Conservation (phyloP, 1,284 basidiomycete species). For the Leccinum colubrinum region DNA sequence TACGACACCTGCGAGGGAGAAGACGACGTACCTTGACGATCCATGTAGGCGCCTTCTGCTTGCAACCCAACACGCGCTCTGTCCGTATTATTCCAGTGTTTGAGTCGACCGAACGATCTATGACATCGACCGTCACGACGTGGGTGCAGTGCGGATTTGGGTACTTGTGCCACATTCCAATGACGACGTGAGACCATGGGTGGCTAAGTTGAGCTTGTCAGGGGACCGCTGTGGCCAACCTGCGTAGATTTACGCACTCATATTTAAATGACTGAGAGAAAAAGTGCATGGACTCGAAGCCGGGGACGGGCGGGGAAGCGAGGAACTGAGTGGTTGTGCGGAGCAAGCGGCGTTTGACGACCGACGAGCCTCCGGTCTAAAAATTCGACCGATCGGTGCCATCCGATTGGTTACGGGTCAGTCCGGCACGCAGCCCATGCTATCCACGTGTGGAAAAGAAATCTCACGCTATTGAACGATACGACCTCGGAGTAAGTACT, state of each 20-base stretch:
- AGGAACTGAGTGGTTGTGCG: constrained; percentile 26
- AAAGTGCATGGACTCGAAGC: constrained; percentile 57
- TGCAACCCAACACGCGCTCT: constrained; percentile 82
- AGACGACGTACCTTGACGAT: constrained; percentile 68
- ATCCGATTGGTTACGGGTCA: constrained; percentile 32
- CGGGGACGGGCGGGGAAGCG: constrained; percentile 9
- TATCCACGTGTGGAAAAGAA: not conserved
- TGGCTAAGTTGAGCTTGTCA: constrained; percentile 49
- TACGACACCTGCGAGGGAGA: not conserved
- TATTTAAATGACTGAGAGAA: constrained; percentile 74
- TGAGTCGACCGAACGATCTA: constrained; percentile 82
- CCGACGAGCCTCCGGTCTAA: constrained; percentile 5
- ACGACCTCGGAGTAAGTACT: too few relatives aligned
- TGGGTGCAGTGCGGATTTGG: constrained; percentile 92
- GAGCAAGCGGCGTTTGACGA: constrained; percentile 15
- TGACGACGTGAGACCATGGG: constrained; percentile 83
- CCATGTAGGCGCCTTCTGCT: constrained; percentile 83
- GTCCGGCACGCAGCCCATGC: constrained; percentile 13
- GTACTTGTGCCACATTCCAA: constrained; percentile 94
- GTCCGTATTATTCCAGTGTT: constrained; percentile 86
- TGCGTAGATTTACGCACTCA: constrained; percentile 47
- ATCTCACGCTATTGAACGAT: constrained; percentile 7
- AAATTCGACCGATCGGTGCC: constrained; percentile 14
- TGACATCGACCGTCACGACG: constrained; percentile 87
- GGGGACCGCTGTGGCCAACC: constrained; percentile 16